phyloP scores from a whole-genome alignment of 805 yeast species.

The Ogataea degrootiae region DNA sequence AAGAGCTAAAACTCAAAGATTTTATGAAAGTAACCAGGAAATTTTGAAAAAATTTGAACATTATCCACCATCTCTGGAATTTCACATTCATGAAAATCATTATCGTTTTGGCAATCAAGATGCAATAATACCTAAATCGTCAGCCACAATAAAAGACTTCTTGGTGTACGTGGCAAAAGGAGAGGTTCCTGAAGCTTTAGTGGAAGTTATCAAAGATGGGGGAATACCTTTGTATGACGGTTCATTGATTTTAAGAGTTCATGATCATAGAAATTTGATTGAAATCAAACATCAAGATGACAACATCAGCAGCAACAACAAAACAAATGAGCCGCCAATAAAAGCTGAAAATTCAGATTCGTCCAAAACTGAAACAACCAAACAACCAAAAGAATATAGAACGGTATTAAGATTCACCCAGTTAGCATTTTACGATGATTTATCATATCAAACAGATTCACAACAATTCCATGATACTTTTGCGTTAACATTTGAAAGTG shows the following conservation, averaged over 20 bases:
- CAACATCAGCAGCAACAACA: slow-evolving; percentile 1
- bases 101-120: slow-evolving; percentile 88
- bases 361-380: slow-evolving; percentile 12
- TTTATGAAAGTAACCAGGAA: slow-evolving; percentile 67
- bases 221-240: slow-evolving; percentile 86
- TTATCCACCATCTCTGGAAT: slow-evolving; percentile 75
- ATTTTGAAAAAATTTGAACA: slow-evolving; percentile 72
- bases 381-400: slow-evolving; percentile 68
- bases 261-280: slow-evolving; percentile 66
- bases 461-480: slow-evolving; percentile 74
- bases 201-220: slow-evolving; percentile 85
- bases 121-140: slow-evolving; percentile 75
- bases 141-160: slow-evolving; percentile 74
- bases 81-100: slow-evolving; percentile 89
- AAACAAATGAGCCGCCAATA: slow-evolving; percentile 6
- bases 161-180: slow-evolving; percentile 74
- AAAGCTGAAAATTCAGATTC: background rate
- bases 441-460: slow-evolving; percentile 76
- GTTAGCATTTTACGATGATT: slow-evolving; percentile 75
- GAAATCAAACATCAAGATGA: slow-evolving; percentile 4
- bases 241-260: slow-evolving; percentile 77
- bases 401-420: slow-evolving; percentile 79
- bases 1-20: slow-evolving; percentile 46
- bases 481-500: slow-evolving; percentile 83
- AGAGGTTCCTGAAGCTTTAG: slow-evolving; percentile 81